A percentile compares a stretch with the other conserved stretches of the same genome.
Conservation (phyloP, 2,329 filamentous ascomycete genomes). For the Endocalyx cinctus region DNA sequence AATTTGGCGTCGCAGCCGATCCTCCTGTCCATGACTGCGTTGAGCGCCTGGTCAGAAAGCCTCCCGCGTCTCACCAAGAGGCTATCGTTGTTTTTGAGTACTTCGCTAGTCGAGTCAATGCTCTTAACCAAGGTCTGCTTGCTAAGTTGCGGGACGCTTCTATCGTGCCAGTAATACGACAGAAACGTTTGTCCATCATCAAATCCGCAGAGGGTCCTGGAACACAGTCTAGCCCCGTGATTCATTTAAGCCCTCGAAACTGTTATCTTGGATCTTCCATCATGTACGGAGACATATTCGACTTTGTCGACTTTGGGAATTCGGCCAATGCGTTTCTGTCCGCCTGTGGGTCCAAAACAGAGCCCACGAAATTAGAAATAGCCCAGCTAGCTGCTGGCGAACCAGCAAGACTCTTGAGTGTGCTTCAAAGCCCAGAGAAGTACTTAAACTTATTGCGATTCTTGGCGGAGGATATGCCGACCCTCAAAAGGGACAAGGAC, state of each 20-base stretch:
- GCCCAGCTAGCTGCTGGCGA: constrained; percentile 79
- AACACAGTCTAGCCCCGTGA: constrained; percentile 36
- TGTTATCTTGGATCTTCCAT: constrained; percentile 73
- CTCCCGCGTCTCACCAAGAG: constrained; percentile 61
- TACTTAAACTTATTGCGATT: constrained; percentile 80
- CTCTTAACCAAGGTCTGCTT: constrained; percentile 61
- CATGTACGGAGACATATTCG: constrained; percentile 83
- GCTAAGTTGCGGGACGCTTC: constrained; percentile 57
- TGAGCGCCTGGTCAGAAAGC: constrained; percentile 64
- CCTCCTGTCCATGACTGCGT: constrained; percentile 76
- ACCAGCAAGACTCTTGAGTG: constrained; percentile 74
- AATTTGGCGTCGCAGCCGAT: constrained; percentile 81
- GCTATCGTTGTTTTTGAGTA: constrained; percentile 77
- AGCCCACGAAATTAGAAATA: constrained; percentile 83
- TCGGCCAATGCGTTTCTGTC: constrained; percentile 86
- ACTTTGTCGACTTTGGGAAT: constrained; percentile 90
- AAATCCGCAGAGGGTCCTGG: constrained; percentile 22
- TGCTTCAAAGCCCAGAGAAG: constrained; percentile 76
- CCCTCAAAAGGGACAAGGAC: constrained; percentile 71
- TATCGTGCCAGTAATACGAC: constrained; percentile 65
- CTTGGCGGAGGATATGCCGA: constrained; percentile 66
- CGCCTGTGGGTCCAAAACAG: constrained; percentile 83
- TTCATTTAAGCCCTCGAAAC: constrained; percentile 62
- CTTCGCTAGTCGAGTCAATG: constrained; percentile 70
- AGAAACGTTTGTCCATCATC: constrained; percentile 20